Evolutionary conservation across 2,329 filamentous ascomycete species (phyloP).

Genomic region (Colletotrichum sp.): DNA sequence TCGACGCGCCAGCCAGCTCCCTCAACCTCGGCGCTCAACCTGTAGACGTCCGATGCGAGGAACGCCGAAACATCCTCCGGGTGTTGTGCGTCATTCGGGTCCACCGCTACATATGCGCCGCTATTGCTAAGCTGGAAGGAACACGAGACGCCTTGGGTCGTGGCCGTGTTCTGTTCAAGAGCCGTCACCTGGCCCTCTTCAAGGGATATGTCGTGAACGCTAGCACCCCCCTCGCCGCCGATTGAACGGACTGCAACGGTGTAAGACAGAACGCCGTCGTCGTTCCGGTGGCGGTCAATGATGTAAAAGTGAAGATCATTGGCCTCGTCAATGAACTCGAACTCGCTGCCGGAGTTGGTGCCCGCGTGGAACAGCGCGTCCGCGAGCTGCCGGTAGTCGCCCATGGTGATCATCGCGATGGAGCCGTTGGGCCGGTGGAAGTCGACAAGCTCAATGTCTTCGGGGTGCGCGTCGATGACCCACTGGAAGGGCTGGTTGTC

Average conservation of each 20-base stretch:
- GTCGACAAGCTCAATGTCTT: constrained; percentile 55
- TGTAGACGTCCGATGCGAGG: constrained; percentile 50
- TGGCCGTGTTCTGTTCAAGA: constrained; percentile 26
- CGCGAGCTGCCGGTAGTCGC: constrained; percentile 58
- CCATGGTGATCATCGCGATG: constrained; percentile 49
- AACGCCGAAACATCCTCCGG: constrained; percentile 42
- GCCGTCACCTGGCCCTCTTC: constrained; percentile 35
- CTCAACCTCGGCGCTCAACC: constrained; percentile 47
- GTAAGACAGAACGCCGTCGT: constrained; percentile 49
- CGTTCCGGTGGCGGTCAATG: constrained; percentile 45
- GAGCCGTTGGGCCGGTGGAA: constrained; percentile 55
- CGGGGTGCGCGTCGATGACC: constrained; percentile 58
- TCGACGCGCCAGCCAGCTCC: constrained; percentile 51
- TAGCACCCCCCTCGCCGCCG: constrained; percentile 35
- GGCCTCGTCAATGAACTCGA: constrained; percentile 49
- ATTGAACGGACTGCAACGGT: constrained; percentile 51
- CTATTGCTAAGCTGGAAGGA: constrained; percentile 53
- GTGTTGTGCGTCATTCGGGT: constrained; percentile 23
- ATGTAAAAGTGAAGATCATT: constrained; percentile 58
- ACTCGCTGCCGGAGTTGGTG: constrained; percentile 54
- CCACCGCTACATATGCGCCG: constrained; percentile 34
- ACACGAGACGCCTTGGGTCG: constrained; percentile 44
- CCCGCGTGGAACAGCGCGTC: constrained; percentile 61
- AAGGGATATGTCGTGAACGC: constrained; percentile 40
- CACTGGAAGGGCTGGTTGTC: constrained; percentile 56